Conservation (phyloP, 1,139 yeast genomes). For the Geotrichum fermentans region DNA sequence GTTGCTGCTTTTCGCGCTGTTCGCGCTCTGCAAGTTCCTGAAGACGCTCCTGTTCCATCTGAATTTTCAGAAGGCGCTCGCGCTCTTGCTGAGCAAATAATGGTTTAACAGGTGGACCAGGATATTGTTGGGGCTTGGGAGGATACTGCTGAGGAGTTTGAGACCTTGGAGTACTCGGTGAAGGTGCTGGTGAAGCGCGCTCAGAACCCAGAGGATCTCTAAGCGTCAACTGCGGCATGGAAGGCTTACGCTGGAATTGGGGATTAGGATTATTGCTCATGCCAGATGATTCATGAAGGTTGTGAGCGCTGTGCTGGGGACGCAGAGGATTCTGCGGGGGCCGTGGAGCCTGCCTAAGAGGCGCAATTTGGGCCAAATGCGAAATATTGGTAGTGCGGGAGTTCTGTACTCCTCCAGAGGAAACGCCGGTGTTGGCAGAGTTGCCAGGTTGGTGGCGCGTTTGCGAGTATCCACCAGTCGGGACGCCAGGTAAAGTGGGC, state of each 20-base stretch:
- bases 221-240: conserved; percentile 4
- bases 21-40: conserved; percentile 1
- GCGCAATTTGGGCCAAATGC: conserved; percentile 31
- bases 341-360: conserved; percentile 31
- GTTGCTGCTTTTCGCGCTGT: conserved; percentile 2
- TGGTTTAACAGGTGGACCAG: conserved; percentile 18
- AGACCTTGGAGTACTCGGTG: background rate
- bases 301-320: conserved; percentile 2
- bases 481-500: background rate
- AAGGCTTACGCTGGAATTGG: conserved; percentile 16
- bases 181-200: background rate
- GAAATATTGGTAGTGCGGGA: conserved; percentile 27
- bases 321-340: conserved; percentile 7
- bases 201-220: background rate
- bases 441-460: conserved; percentile 15
- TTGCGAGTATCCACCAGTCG: background rate
- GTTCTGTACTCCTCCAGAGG: conserved; percentile 3
- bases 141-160: background rate
- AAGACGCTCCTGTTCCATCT: conserved; percentile 4
- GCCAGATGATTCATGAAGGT: conserved; percentile 1
- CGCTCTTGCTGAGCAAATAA: conserved; percentile 15
- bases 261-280: conserved; percentile 4
- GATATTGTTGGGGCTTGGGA: conserved; percentile 1
- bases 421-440: conserved; percentile 10
- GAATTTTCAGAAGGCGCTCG: conserved; percentile 11